phyloP scores from a whole-genome alignment of 768 basidiomycete species.

The Zangia roseola region DNA sequence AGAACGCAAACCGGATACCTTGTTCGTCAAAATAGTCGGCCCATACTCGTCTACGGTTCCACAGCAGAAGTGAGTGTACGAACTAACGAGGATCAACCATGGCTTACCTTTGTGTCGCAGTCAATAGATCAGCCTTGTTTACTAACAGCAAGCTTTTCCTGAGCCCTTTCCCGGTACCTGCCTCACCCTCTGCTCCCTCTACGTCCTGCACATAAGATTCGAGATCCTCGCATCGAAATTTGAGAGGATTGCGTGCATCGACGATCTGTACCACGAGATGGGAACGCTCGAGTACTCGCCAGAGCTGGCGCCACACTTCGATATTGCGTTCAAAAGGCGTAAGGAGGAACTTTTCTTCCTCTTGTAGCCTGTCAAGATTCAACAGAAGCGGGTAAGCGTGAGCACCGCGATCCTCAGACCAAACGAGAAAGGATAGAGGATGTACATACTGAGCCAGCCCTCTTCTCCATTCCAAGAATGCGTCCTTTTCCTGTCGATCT shows the following conservation, averaged over 20 bases:
- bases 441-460: slow-evolving; percentile 81
- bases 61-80: neutral
- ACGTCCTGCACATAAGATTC: slow-evolving; percentile 84
- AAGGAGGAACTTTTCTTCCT: slow-evolving; percentile 81
- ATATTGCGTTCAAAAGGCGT: slow-evolving; percentile 97
- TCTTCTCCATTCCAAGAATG: slow-evolving; percentile 92
- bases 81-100: neutral
- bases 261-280: slow-evolving; percentile 95
- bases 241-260: slow-evolving; percentile 91
- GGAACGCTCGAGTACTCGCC: slow-evolving; percentile 94
- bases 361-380: slow-evolving; percentile 63
- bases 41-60: slow-evolving; percentile 72
- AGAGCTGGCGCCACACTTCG: slow-evolving; percentile 98
- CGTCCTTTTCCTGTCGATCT: slow-evolving; percentile 84
- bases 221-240: slow-evolving; percentile 90
- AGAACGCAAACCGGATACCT: slow-evolving; percentile 82
- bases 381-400: neutral
- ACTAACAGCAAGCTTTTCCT: slow-evolving; percentile 81
- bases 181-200: slow-evolving; percentile 78
- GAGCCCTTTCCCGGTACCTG: slow-evolving; percentile 69
- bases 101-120: slow-evolving; percentile 75
- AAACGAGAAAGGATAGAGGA: neutral
- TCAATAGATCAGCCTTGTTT: slow-evolving; percentile 95
- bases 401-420: neutral
- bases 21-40: slow-evolving; percentile 86